phyloP scores from a whole-genome alignment of 208 protist species.

The Trypanosoma cruzi region DNA sequence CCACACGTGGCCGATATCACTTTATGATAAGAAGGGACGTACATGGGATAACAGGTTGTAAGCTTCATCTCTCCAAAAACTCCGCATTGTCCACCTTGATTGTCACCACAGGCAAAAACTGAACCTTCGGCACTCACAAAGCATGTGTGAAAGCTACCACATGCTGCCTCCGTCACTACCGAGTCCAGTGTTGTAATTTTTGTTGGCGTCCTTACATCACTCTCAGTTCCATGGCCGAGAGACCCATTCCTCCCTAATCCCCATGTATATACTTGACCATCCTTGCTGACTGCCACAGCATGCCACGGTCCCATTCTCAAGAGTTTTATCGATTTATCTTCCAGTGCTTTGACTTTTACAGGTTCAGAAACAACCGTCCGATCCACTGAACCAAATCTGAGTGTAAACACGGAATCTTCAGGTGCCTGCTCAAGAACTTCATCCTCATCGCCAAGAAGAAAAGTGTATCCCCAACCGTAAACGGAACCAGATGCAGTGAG shows the following conservation, averaged over 20 bases:
- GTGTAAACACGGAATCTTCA: background rate
- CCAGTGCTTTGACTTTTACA: slow-evolving; percentile 32
- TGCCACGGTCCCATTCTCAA: slow-evolving; percentile 81
- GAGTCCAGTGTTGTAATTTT: slow-evolving; percentile 35
- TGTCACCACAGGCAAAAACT: slow-evolving; percentile 79
- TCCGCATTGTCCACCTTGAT: slow-evolving; percentile 78
- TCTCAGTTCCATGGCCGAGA: slow-evolving; percentile 73
- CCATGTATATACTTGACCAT: slow-evolving; percentile 76
- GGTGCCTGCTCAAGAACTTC: slow-evolving; percentile 26
- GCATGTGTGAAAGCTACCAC: slow-evolving; percentile 82
- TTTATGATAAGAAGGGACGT: slow-evolving; percentile 38
- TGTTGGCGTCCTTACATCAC: slow-evolving; percentile 43
- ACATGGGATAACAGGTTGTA: slow-evolving; percentile 38
- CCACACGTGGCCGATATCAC: slow-evolving; percentile 69
- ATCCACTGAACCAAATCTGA: slow-evolving; percentile 9
- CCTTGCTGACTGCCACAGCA: slow-evolving; percentile 51
- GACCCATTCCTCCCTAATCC: slow-evolving; percentile 77
- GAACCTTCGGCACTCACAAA: slow-evolving; percentile 58
- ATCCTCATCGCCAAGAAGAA: slow-evolving; percentile 57
- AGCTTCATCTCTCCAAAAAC: slow-evolving; percentile 51
- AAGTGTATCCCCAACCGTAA: slow-evolving; percentile 74
- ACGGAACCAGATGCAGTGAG: slow-evolving; percentile 56
- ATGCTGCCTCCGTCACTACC: slow-evolving; percentile 62
- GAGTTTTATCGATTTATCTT: slow-evolving; percentile 36
- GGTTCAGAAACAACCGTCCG: slow-evolving; percentile 35